phyloP scores from a whole-genome alignment of 1,284 basidiomycete genomes.

The Puccinia polysora region DNA sequence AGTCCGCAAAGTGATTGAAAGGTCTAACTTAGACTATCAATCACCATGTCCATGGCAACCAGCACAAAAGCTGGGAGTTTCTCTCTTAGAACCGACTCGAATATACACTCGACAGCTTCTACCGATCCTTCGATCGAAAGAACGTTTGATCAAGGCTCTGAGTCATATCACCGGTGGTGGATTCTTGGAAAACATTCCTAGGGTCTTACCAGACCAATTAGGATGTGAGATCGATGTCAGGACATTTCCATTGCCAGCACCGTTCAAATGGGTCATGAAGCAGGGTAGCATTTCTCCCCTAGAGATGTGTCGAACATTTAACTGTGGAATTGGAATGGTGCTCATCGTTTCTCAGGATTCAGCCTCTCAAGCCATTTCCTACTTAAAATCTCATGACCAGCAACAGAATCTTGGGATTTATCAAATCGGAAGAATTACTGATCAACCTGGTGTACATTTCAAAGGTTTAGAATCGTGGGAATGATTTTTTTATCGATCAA shows the following conservation, averaged over 20 bases:
- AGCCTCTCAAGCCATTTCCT: constrained; percentile 61
- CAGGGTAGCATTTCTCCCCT: constrained; percentile 70
- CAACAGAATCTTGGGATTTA: neutral
- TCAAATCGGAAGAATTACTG: constrained; percentile 14
- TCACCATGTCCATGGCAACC: constrained; percentile 73
- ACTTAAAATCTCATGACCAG: constrained; percentile 53
- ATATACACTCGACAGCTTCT: constrained; percentile 85
- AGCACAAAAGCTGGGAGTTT: constrained; percentile 64
- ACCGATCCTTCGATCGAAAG: constrained; percentile 62
- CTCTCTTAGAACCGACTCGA: constrained; percentile 77
- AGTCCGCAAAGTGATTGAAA: constrained; percentile 77
- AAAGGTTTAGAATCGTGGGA: constrained; percentile 33
- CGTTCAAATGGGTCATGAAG: constrained; percentile 84
- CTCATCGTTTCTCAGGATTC: constrained; percentile 64
- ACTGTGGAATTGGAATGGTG: constrained; percentile 95
- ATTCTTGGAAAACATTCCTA: constrained; percentile 92
- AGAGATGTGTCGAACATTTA: constrained; percentile 97
- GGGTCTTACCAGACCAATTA: constrained; percentile 71
- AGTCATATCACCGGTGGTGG: constrained; percentile 97
- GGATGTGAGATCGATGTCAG: constrained; percentile 79
- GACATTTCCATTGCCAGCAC: constrained; percentile 70
- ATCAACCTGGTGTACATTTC: constrained; percentile 24
- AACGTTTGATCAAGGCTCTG: constrained; percentile 79
- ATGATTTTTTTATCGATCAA: too few species aligned
- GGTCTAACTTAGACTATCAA: constrained; percentile 65